These are phyloP conservation scores for Magnaporthiopsis rhizophila DNA, from an alignment of 2,329 filamentous ascomycete species.

Conservation along the genomic window DNA sequence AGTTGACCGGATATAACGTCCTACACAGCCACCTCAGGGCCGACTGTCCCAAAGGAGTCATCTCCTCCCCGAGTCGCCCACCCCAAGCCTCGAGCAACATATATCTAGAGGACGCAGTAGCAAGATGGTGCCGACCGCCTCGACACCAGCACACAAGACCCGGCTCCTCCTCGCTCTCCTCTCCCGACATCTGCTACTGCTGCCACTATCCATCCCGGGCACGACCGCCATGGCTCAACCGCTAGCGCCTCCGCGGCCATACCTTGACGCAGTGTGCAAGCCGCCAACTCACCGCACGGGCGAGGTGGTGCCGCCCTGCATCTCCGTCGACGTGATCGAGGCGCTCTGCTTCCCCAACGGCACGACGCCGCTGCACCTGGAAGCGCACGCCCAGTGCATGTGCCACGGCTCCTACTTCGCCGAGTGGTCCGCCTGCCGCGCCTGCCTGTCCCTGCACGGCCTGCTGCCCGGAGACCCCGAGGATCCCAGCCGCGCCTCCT, in stretches of 20 bases:
- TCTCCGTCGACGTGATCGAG: constrained; percentile 26
- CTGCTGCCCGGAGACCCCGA: constrained; percentile 24
- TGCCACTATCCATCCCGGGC: constrained; percentile 2
- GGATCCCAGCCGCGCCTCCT: constrained; percentile 18
- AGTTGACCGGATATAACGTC: no score
- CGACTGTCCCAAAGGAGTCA: no score
- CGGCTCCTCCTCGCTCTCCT: constrained; percentile 1
- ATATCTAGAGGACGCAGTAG: neutral
- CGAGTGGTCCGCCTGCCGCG: constrained; percentile 32
- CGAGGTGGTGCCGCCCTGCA: constrained; percentile 23
- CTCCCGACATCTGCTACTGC: neutral
- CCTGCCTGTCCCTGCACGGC: constrained; percentile 31
- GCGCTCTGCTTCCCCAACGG: constrained; percentile 24
- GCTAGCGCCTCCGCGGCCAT: constrained; percentile 9
- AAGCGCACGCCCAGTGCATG: constrained; percentile 26
- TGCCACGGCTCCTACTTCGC: constrained; percentile 33
- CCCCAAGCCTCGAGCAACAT: neutral
- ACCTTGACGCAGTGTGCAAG: constrained; percentile 18
- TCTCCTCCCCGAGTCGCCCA: neutral
- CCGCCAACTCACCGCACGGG: constrained; percentile 13
- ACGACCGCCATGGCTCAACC: neutral
- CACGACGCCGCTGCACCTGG: constrained; percentile 18
- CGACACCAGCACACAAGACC: neutral
- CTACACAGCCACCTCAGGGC: no score
- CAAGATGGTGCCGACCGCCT: neutral